Conservation (phyloP, 2,329 filamentous ascomycete species). For the Alternaria sp. region DNA sequence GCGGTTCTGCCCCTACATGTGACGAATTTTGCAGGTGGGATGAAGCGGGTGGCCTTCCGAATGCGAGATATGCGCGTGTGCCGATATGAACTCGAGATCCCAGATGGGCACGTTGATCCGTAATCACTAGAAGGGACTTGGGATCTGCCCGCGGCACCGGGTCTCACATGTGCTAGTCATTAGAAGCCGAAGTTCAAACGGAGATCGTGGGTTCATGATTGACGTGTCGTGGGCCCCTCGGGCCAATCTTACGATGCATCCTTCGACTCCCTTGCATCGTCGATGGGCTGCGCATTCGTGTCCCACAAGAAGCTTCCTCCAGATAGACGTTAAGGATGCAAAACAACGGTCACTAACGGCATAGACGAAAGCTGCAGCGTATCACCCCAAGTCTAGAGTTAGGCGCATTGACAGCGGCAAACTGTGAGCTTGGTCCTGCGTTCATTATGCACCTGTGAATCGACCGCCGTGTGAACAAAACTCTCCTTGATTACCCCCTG, state of each 20-base stretch:
- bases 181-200: slow-evolving; percentile 28
- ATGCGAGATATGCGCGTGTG: slow-evolving; percentile 16
- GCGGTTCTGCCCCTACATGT: slow-evolving; percentile 8
- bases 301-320: neutral
- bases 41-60: slow-evolving; percentile 13
- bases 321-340: slow-evolving; percentile 6
- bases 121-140: slow-evolving; percentile 8
- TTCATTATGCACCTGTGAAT: slow-evolving; percentile 27
- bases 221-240: slow-evolving; percentile 22
- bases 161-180: slow-evolving; percentile 19
- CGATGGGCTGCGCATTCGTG: slow-evolving; percentile 5
- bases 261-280: slow-evolving; percentile 19
- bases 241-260: slow-evolving; percentile 16
- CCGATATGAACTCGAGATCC: slow-evolving; percentile 12
- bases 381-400: neutral
- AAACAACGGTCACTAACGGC: slow-evolving; percentile 6
- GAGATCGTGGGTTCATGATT: slow-evolving; percentile 24
- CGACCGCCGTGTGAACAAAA: slow-evolving; percentile 29
- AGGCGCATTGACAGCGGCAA: slow-evolving; percentile 21
- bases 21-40: slow-evolving; percentile 12
- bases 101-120: slow-evolving; percentile 12
- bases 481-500: slow-evolving; percentile 22
- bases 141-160: slow-evolving; percentile 24
- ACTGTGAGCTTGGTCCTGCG: slow-evolving; percentile 23
- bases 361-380: slow-evolving; percentile 2